These are phyloP conservation scores for Entamoeba invadens DNA, from an alignment of 208 protist genomes.

Conservation along the genomic window DNA sequence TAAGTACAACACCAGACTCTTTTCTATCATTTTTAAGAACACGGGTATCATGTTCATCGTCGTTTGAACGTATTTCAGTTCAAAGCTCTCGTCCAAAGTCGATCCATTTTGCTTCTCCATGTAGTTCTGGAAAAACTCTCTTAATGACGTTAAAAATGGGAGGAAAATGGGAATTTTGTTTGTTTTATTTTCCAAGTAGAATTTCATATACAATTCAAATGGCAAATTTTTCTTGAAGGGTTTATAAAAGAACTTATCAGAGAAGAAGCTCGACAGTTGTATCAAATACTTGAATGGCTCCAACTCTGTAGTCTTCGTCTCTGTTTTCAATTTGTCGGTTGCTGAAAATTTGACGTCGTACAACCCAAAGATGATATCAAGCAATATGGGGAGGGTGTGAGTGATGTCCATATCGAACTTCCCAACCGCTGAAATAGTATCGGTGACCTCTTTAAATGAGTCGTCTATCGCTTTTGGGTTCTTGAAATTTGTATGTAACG, in stretches of 20 bases:
- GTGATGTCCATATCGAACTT: background rate
- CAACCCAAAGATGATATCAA: background rate
- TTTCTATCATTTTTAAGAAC: background rate
- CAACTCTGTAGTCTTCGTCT: background rate
- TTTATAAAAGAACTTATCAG: background rate
- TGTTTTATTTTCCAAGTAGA: background rate
- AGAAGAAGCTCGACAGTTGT: background rate
- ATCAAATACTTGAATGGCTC: background rate
- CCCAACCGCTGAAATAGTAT: background rate
- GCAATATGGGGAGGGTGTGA: background rate
- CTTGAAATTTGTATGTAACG: background rate
- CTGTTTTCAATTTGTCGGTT: too few relatives aligned
- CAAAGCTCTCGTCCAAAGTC: background rate
- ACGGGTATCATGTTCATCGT: background rate
- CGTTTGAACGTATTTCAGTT: background rate
- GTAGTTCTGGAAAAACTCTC: background rate
- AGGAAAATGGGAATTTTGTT: background rate
- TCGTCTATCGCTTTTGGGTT: background rate
- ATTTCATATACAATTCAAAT: slow-evolving; percentile 1
- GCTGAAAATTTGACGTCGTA: too few relatives aligned
- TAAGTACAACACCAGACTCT: background rate
- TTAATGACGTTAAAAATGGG: background rate
- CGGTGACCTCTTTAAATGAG: background rate
- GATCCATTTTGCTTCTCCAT: background rate
- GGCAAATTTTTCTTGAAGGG: background rate